Percentiles rank a stretch among this genome's conserved stretches.
phyloP scores from a whole-genome alignment of 225 moss, liverwort and hornwort genomes.

The Pseudoscleropodium purum region DNA sequence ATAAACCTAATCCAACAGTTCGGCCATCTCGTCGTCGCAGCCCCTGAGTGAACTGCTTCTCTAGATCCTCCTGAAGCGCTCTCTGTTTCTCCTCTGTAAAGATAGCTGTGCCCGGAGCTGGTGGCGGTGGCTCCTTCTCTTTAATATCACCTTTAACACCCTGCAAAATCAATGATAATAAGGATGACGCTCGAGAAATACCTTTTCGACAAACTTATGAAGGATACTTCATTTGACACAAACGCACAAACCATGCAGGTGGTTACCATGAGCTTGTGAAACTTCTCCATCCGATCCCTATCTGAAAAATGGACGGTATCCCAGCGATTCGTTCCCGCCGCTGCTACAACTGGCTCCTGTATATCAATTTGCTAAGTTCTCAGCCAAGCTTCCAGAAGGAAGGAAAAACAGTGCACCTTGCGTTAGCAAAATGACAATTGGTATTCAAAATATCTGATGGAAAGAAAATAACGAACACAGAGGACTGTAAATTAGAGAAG shows the following conservation, averaged over 20 bases:
- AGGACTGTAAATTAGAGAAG: neutral
- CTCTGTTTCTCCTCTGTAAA: constrained; percentile 91
- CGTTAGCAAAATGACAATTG: constrained; percentile 37
- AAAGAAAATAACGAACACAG: neutral
- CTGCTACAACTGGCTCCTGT: constrained; percentile 83
- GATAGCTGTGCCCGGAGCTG: constrained; percentile 31
- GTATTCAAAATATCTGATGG: neutral
- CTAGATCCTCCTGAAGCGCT: constrained; percentile 90
- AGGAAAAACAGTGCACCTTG: constrained; percentile 35
- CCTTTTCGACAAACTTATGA: neutral
- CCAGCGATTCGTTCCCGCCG: constrained; percentile 93
- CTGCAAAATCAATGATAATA: constrained; percentile 40
- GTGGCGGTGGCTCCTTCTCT: constrained; percentile 51
- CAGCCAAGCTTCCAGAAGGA: constrained; percentile 37
- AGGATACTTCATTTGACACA: neutral
- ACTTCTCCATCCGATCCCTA: constrained; percentile 94
- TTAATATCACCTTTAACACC: constrained; percentile 92
- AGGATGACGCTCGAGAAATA: neutral
- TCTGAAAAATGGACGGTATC: constrained; percentile 98
- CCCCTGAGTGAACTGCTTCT: constrained; percentile 92
- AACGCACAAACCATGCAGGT: neutral
- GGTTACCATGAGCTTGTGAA: constrained; percentile 97
- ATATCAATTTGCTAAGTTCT: constrained; percentile 36
- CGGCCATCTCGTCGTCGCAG: constrained; percentile 93
- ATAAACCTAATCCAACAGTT: constrained; percentile 91